Evolutionary conservation across 768 basidiomycete genomes (phyloP).

Genomic region (Boletus vinaceobasis): DNA sequence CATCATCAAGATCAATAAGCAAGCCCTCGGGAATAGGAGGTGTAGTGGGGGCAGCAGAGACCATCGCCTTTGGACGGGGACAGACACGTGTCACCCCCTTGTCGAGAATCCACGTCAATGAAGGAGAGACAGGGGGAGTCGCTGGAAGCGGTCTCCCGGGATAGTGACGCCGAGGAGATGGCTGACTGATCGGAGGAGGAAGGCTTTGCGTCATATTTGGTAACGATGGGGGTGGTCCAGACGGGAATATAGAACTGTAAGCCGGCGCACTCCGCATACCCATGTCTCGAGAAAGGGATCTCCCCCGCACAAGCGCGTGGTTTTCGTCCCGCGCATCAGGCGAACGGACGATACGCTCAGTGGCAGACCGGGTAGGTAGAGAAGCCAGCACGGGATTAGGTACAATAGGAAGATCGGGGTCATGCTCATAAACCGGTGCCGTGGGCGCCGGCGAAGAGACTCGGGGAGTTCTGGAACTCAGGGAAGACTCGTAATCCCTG

Average conservation of each 20-base stretch:
- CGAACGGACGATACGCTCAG: constrained; percentile 31
- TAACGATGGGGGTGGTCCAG: constrained; percentile 29
- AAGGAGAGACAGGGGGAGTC: constrained; percentile 32
- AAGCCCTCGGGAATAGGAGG: constrained; percentile 47
- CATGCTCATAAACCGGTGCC: constrained; percentile 23
- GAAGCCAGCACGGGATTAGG: constrained; percentile 13
- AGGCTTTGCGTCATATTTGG: constrained; percentile 24
- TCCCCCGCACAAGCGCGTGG: constrained; percentile 26
- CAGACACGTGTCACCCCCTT: constrained; percentile 16
- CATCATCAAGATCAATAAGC: constrained; percentile 54
- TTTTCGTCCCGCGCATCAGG: constrained; percentile 29
- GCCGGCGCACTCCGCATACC: constrained; percentile 33
- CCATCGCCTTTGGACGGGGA: constrained; percentile 15
- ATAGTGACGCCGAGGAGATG: constrained; percentile 33
- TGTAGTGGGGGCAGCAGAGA: constrained; percentile 23
- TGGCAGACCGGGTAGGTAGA: constrained; percentile 30
- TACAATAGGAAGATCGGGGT: constrained; percentile 26
- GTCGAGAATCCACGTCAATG: constrained; percentile 34
- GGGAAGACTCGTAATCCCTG: constrained; percentile 13
- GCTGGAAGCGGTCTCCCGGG: constrained; percentile 32
- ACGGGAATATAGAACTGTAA: constrained; percentile 33
- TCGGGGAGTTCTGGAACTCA: constrained; percentile 19
- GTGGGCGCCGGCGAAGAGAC: constrained; percentile 25
- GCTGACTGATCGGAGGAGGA: constrained; percentile 17
- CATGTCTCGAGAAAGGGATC: constrained; percentile 32